Percentiles rank a stretch among this genome's conserved stretches.
Evolutionary conservation across 2,329 filamentous ascomycete species (phyloP).

Genomic region (Xylaria sp.): DNA sequence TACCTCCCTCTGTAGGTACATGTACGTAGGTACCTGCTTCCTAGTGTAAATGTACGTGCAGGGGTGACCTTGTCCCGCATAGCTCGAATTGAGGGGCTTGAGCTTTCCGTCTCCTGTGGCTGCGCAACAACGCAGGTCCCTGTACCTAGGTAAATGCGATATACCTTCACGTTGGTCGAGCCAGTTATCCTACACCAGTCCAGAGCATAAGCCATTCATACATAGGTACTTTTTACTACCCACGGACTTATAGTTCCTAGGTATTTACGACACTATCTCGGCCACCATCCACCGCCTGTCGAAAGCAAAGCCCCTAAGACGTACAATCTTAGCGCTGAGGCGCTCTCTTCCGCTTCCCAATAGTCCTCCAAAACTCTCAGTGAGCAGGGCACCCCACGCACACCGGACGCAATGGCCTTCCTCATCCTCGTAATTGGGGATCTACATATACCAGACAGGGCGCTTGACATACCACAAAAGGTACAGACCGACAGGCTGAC

Average conservation of each 20-base stretch:
- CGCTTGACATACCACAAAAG: conserved; percentile 90
- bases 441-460: conserved; percentile 92
- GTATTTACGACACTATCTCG: conserved; percentile 1
- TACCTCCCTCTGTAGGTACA: not conserved
- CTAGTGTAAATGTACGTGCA: not conserved
- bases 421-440: conserved; percentile 92
- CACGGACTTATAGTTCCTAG: not conserved
- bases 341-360: not conserved
- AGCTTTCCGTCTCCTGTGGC: conserved; percentile 32
- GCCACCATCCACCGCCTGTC: not conserved
- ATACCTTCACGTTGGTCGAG: not conserved
- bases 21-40: not conserved
- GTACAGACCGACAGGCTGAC: conserved; percentile 56
- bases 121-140: conserved; percentile 28
- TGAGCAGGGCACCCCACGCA: conserved; percentile 1
- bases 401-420: conserved; percentile 75
- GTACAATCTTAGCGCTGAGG: not conserved
- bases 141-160: not conserved
- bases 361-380: conserved; percentile 8
- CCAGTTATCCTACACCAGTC: conserved; percentile 9
- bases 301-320: conserved; percentile 14
- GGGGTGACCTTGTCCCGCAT: conserved; percentile 3
- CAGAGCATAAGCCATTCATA: not conserved
- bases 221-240: not conserved
- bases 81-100: conserved; percentile 31